Base-by-base conservation (phyloP, 164 flowering plant species). In the Litsea cubeba region DNA sequence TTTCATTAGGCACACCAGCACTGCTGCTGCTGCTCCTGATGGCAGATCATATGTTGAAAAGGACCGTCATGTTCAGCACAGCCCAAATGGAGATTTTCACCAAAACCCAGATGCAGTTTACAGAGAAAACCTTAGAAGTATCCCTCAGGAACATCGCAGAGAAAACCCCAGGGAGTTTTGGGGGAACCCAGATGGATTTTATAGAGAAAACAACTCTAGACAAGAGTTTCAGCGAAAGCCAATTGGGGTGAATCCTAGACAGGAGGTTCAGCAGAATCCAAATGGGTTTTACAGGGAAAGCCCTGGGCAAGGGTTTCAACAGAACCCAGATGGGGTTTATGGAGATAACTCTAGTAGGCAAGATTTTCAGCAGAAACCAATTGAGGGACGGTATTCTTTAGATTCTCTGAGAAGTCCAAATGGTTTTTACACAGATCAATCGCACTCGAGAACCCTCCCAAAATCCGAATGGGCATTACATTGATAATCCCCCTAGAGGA, bases 11-110 rank as follows among this genome's bases (percentile, higher is more conserved):
- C 12, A 69, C 62, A 1, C 70, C 49, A 71, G 40, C 40, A 74
- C 72, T 28, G 73, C 77, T 25, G 62, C 76, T 22, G 73, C 68
- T 66, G 65, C 73, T 50, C 71, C 77, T 22, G 58, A 76, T 32
- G 76, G 71, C 63, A 80, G 65, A 69, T n/a, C 71, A 24, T 71
- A 68, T 32, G 24, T 60, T n/a, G 69, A 60, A 26, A 4, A 40
- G 0, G 74, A 49, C 3, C 24, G 51, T 30, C 73, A 50, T 51
- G 46, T 12, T 63, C 64, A 50, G 40, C 62, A 63, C 24, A 73
- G 57, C 14, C 20, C 58, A 24, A 30, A 50, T 35, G 73, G 64
- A 23, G 68, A 5, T 23, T 40, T 72, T 80, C 68, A 78, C 15
- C 76, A 68, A 57, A 73, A 65, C 64, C 68, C 70, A 0, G 15